Percentiles rank a stretch among this genome's conserved stretches.
These are phyloP conservation scores for Coniella vitis DNA, from an alignment of 2,329 filamentous ascomycete genomes.

Conservation along the genomic window DNA sequence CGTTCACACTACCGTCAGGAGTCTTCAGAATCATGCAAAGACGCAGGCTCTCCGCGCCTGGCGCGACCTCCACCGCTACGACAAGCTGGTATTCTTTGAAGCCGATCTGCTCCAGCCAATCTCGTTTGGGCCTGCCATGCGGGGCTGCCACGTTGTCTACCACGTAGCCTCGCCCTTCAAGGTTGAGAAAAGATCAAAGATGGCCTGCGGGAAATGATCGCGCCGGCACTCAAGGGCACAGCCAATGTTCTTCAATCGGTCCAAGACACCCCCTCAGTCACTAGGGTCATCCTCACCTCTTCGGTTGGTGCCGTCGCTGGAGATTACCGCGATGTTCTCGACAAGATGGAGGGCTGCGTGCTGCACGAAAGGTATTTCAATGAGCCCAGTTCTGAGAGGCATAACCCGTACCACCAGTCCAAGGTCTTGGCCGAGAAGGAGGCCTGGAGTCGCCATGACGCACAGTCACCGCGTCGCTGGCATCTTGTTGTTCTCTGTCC, in stretches of 20 bases:
- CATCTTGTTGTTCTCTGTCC: slow-evolving; percentile 23
- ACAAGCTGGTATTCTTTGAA: slow-evolving; percentile 22
- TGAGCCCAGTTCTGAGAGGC: slow-evolving; percentile 20
- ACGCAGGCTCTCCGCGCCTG: slow-evolving; percentile 10
- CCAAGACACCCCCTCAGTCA: slow-evolving; percentile 19
- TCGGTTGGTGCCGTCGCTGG: slow-evolving; percentile 21
- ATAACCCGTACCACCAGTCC: slow-evolving; percentile 23
- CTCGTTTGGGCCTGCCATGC: slow-evolving; percentile 24
- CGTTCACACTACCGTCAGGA: slow-evolving; percentile 16
- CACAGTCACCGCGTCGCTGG: slow-evolving; percentile 20
- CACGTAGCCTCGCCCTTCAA: slow-evolving; percentile 30
- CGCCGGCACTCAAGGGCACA: slow-evolving; percentile 23
- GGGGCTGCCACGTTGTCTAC: slow-evolving; percentile 25
- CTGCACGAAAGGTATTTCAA: slow-evolving; percentile 21
- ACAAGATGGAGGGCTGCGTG: slow-evolving; percentile 14
- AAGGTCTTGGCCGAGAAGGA: slow-evolving; percentile 24
- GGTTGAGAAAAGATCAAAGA: slow-evolving; percentile 21
- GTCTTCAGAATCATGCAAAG: slow-evolving; percentile 12
- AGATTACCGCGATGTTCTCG: slow-evolving; percentile 21
- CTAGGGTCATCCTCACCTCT: slow-evolving; percentile 23
- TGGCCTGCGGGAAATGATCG: slow-evolving; percentile 21
- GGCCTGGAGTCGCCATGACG: slow-evolving; percentile 20
- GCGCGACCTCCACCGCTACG: slow-evolving; percentile 12
- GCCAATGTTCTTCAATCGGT: slow-evolving; percentile 22
- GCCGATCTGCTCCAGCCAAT: slow-evolving; percentile 24